Evolutionary conservation across 139 green algal species (phyloP), one percentile per base, ranked within the genome.

Genomic region (Chlorella vulgaris): DNA sequence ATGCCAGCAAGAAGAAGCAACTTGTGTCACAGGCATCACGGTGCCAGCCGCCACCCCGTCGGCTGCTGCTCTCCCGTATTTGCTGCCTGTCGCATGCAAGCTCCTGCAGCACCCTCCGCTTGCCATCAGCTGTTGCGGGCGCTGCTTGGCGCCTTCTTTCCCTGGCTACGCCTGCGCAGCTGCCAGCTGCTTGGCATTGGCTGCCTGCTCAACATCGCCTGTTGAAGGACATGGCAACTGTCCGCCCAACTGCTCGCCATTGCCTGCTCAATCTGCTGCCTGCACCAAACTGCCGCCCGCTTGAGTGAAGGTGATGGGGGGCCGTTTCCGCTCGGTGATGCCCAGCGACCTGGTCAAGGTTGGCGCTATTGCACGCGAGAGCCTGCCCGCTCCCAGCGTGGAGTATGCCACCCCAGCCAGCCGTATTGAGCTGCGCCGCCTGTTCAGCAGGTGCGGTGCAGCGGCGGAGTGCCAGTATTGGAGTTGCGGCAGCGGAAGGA

Each of bases 271-370:
- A 10, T 24, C 61, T 58, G 13, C 15, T 58, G 10, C 15, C 15
- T 10, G 10, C 10, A 58, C 15, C 47, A 58, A 58, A 58, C 47
- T 58, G 47, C 13, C 15, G 47, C 47, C 15, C 13, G 47, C 47
- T 58, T 10, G 47, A 24, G 47, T 58, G 47, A 76, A 89, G 84
- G 69, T 85, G 15, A 84, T 94, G 81, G 90, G 91, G 10, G 91
- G 92, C 3, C 81, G 84, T 24, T 94, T 93, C 75, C 73, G 87
- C 31, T 89, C 65, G 35, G 31, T 94, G n/a, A 89, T 95, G 87
- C 91, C 93, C n/a, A 93, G 87, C 67, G 85, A 95, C 85, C 77
- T 95, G 29, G 74, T 81, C 29, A 82, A 88, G 58, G 74, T 87
- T 35, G 93, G 93, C 13, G 93, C 93, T 18, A 84, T 91, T 28